Base-by-base conservation (phyloP, 352 stramenopile species). In the Phytophthora uliginosa region DNA sequence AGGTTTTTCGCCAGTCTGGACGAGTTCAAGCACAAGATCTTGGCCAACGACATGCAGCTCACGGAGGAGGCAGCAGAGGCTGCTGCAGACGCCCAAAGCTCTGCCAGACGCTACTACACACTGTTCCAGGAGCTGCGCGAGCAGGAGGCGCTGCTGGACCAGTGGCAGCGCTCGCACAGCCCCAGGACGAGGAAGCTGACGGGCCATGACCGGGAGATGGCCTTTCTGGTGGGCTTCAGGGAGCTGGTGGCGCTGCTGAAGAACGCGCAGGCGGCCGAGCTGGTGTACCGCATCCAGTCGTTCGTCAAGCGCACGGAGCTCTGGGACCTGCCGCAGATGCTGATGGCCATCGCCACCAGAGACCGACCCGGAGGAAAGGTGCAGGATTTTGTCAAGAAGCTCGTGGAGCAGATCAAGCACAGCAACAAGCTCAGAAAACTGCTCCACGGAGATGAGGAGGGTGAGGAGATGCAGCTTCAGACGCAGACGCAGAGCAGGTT, bases 211-310 rank as follows among this genome's bases (percentile, higher is more conserved):
- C 78, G 76, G 15, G 85, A 94, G 48, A 82, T 87, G 69, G 64
- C 82, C 4, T 95, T 95, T 51, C 34, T 93, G 18, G 22, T 82
- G 22, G 84, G 76, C 0, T 94, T 91, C 66, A 66, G 82, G 12
- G 84, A 94, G 57, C 72, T 95, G 3, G 31, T 94, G 8, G 45
- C 50, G 3, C 34, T 94, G 42, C 63, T 95, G 31, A 94, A 93
- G 68, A 80, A 89, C 24, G 68, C 85, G 15, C 66, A 83, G 18
- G 84, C 84, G 1, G 85, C 86, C 0, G 86, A 95, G 26, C 47
- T 94, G 12, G 89, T 95, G 53, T 93, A 95, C 65, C 81, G 91
- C 36, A 90, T 95, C 58, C 89, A 95, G 59, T 84, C 81, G 13
- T 95, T 95, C 52, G 84, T 95, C 5, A 85, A 90, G 63, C 77